Evolutionary conservation across 148 eudicot species (phyloP), one percentile per base, ranked within the genome.

Genomic region (Nepenthes gracilis): DNA sequence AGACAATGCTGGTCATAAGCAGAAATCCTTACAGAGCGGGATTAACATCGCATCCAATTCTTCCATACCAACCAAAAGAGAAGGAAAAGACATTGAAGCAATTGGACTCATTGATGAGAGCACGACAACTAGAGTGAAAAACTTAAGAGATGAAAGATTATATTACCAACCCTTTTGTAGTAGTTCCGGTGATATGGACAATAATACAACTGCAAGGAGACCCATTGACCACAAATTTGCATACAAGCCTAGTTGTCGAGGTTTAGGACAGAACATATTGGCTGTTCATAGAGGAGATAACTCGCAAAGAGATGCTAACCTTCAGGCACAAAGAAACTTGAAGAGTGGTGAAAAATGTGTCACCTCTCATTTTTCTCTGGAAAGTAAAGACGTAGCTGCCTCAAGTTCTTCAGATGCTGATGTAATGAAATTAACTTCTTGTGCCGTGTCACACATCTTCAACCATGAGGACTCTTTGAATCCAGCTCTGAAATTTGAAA

Each of bases 31-130:
- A 2, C 65, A 45, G 35, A 60, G 43, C 33, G 58, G 66, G 35
- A 47, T 69, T 50, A 69, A 70, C 58, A 62, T 63, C 8, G 73
- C 57, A 47, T 23, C 68, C 50, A 69, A 60, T 60, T 54, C 54
- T 69, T 58, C 73, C 32, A 64, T 36, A 33, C 59, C 67, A 15
- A 63, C 64, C 33, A 73, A 72, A 72, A 61, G 61, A 51, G 50
- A 35, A 49, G 71, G 71, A 9, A 60, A 68, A 23, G 57, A 59
- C n/a, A 38, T 63, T 54, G 81, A 70, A 63, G 74, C 71, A 12
- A 51, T 61, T 64, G 57, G 78, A 67, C 63, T 66, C 12, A 34
- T 15, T 53, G 69, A 60, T 45, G 74, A 70, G 33, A 43, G 61
- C 47, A 36, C 57, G 64, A 50, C 67, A 6, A 65, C 13, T 57